Conservation (phyloP, 441 rosid genomes). For the Breynia disticha region DNA sequence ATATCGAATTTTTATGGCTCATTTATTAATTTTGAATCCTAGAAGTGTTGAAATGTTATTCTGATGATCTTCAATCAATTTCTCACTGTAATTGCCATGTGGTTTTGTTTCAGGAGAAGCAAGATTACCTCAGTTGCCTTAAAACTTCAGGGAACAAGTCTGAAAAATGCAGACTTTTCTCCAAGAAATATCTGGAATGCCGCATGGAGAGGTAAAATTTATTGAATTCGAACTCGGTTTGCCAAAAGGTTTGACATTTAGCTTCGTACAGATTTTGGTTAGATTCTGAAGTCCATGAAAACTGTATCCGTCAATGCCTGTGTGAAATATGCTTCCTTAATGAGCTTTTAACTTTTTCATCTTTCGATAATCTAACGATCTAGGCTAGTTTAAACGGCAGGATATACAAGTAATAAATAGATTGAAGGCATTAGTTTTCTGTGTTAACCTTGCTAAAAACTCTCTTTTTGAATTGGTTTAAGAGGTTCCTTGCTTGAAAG, state of each 20-base stretch:
- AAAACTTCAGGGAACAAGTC: constrained; percentile 63
- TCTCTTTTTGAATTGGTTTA: not conserved
- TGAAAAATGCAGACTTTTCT: constrained; percentile 55
- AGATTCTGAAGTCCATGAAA: too few species aligned
- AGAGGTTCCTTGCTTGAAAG: not conserved
- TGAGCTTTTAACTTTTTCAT: too few species aligned
- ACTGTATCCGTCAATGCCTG: too few species aligned
- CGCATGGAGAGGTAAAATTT: constrained; percentile 75
- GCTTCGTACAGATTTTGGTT: too few species aligned
- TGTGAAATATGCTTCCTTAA: too few species aligned
- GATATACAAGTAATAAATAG: too few species aligned
- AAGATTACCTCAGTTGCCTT: constrained; percentile 69
- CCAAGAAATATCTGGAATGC: constrained; percentile 70
- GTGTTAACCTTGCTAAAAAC: too few species aligned
- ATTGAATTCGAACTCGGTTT: not conserved
- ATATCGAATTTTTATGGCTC: not conserved
- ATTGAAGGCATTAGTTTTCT: too few species aligned
- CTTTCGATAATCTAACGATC: too few species aligned
- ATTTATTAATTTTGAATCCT: not conserved
- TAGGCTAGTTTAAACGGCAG: too few species aligned
- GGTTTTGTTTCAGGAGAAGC: constrained; percentile 54
- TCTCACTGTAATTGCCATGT: not conserved
- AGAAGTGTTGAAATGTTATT: not conserved
- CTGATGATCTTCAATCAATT: not conserved
- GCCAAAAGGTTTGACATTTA: too few species aligned